These are phyloP conservation scores for Eucalyptus cloeziana DNA, from an alignment of 345 rosid genomes.

Conservation along the genomic window DNA sequence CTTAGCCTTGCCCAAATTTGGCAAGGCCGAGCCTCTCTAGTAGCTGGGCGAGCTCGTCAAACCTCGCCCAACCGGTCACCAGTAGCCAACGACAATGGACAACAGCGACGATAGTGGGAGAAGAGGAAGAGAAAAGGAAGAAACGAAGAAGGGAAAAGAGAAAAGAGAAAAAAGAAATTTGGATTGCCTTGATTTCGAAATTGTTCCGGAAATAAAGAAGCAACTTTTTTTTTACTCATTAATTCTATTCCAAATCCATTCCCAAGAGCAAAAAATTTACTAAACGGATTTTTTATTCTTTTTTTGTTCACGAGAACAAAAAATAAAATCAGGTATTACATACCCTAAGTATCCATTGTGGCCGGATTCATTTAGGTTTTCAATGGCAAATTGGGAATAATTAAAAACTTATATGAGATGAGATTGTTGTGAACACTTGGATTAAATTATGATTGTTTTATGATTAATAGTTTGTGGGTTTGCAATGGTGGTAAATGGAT, in stretches of 20 bases:
- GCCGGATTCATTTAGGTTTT: neutral
- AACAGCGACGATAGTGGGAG: fast-evolving
- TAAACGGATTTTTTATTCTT: too few species aligned
- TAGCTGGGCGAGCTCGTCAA: too few species aligned
- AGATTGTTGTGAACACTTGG: neutral
- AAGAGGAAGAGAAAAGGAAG: too few species aligned
- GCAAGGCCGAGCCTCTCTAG: fast-evolving
- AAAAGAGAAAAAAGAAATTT: too few species aligned
- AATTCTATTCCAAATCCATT: too few species aligned
- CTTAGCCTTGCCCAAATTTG: too few species aligned
- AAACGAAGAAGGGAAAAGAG: too few species aligned
- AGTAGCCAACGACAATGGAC: fast-evolving
- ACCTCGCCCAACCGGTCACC: fast-evolving
- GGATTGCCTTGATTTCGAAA: too few species aligned
- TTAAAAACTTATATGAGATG: neutral
- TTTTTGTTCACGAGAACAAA: too few species aligned
- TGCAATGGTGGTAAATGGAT: neutral
- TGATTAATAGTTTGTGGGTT: neutral
- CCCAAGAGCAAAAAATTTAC: too few species aligned
- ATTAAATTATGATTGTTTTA: neutral
- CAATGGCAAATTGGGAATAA: neutral
- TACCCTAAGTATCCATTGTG: neutral
- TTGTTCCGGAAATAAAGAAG: too few species aligned
- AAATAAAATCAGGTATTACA: fast-evolving
- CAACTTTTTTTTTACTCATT: too few species aligned